Evolutionary conservation across 352 stramenopile genomes (phyloP).

Genomic region (Phytophthora kernoviae): DNA sequence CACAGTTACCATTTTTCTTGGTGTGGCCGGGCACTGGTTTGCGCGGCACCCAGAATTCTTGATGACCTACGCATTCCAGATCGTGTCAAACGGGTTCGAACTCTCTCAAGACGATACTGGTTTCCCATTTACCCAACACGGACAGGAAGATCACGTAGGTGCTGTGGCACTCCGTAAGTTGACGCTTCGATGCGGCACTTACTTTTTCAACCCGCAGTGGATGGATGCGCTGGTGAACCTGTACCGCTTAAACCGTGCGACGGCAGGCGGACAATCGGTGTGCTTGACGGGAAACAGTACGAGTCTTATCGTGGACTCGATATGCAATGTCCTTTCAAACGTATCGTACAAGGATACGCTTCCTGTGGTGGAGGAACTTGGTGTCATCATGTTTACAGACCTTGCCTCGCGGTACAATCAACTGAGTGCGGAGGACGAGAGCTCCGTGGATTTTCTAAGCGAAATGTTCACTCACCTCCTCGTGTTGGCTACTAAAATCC

Average conservation of each 20-base stretch:
- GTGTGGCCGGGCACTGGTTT: conserved; percentile 77
- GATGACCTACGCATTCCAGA: conserved; percentile 62
- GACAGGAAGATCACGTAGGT: conserved; percentile 71
- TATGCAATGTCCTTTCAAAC: conserved; percentile 65
- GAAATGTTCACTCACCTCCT: conserved; percentile 66
- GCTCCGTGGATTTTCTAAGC: conserved; percentile 55
- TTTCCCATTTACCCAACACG: conserved; percentile 51
- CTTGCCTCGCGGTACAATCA: conserved; percentile 49
- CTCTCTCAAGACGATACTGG: conserved; percentile 36
- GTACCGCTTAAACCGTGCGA: conserved; percentile 52
- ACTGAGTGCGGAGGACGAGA: conserved; percentile 54
- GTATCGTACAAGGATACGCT: conserved; percentile 73
- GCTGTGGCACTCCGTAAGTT: conserved; percentile 74
- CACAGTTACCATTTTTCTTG: conserved; percentile 75
- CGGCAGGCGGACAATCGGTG: conserved; percentile 21
- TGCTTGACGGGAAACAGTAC: conserved; percentile 51
- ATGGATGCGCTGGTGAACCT: conserved; percentile 72
- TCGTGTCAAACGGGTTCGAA: conserved; percentile 75
- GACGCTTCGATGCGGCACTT: conserved; percentile 56
- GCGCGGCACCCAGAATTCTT: conserved; percentile 65
- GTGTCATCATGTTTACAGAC: conserved; percentile 68
- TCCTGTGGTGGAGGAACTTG: conserved; percentile 66
- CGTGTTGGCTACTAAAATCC: conserved; percentile 60
- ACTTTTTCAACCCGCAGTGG: conserved; percentile 74
- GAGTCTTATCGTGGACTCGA: conserved; percentile 68